These are phyloP conservation scores for Sesbania bispinosa DNA, from an alignment of 306 rosid species.

Conservation along the genomic window DNA sequence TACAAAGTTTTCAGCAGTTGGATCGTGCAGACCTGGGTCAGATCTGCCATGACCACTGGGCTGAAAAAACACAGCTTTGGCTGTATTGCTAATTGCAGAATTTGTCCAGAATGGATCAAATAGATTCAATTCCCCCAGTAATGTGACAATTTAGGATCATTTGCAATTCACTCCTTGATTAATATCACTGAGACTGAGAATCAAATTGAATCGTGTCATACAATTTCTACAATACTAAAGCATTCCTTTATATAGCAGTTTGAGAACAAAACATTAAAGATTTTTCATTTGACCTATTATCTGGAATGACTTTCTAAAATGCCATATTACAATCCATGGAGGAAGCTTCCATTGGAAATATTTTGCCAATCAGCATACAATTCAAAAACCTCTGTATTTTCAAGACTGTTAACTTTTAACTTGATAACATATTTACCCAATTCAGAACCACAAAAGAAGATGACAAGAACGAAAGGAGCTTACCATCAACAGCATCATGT, in stretches of 20 bases:
- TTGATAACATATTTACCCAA: background rate
- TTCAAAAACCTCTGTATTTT: background rate
- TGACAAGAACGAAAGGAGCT: slow-evolving; percentile 16
- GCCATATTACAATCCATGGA: background rate
- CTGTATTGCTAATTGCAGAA: background rate
- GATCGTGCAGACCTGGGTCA: background rate
- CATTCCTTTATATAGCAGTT: background rate
- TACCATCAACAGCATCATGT: slow-evolving; percentile 98
- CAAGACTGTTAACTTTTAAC: background rate
- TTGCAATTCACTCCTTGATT: background rate
- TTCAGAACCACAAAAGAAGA: slow-evolving; percentile 8
- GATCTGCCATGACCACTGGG: background rate
- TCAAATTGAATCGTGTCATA: background rate
- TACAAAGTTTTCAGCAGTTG: background rate
- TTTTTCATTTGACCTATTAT: background rate
- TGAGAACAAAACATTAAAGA: background rate
- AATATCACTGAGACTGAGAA: background rate
- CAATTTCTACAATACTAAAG: background rate
- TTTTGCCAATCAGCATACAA: background rate
- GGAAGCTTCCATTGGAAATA: background rate
- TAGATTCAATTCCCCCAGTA: background rate
- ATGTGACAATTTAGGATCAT: background rate
- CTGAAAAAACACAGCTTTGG: background rate
- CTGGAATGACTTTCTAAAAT: background rate
- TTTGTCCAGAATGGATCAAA: background rate